Base-by-base conservation (phyloP, 768 basidiomycete genomes). In the Pulveroboletus frians region DNA sequence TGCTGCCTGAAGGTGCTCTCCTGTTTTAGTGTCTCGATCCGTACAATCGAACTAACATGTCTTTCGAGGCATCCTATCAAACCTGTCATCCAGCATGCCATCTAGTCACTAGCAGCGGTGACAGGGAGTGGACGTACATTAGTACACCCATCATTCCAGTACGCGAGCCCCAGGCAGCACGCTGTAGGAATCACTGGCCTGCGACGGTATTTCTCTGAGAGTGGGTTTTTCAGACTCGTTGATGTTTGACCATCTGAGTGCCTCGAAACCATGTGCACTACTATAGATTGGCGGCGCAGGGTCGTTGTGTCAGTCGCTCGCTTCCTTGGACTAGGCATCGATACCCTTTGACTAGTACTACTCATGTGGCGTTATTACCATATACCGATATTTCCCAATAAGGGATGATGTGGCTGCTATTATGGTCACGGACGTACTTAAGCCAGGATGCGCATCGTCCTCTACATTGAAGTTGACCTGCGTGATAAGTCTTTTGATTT, bases 111-210 rank as follows among this genome's bases (percentile, higher is more conserved):
- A 38, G 74, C 77, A 46, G 74, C 76, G 3, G 74, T 86, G 53
- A 85, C 85, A 9, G 83, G 82, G 3, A 61, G 69, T 40, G 59
- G 61, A 18, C 75, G 79, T 51, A 62, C 73, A 29, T 64, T 88
- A 20, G 69, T 78, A 3, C 71, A 76, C 14, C 69, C 84, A 48
- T 85, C 85, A 20, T 84, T 84, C 62, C 87, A 84, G 84, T 85
- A 88, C 60, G 83, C 85, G 82, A 75, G 76, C 18, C 83, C 71
- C 60, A 75, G 80, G 81, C 78, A 49, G 45, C 64, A 63, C 46
- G 39, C 38, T 30, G 14, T 42, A 18, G 39, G 15, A 23, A 46
- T 42, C 46, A 40, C 43, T 55, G 29, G 64, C 53, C 39, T 52
- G 34, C 27, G 15, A 4, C 46, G 23, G 45, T 31, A 43, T 69